Conservation (phyloP, 805 yeast species). For the Yamadazyma olivae region DNA sequence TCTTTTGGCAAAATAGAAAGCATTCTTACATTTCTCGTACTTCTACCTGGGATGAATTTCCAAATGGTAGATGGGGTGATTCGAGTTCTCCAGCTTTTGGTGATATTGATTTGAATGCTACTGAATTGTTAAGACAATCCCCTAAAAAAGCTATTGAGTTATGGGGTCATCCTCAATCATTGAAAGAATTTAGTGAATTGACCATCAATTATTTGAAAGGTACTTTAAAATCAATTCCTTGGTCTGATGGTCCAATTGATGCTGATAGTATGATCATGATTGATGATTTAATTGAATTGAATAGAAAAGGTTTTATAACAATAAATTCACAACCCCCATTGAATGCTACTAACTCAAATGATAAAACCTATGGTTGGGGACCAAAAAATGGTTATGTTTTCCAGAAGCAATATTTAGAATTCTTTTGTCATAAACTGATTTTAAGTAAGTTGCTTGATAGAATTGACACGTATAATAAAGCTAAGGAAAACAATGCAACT, state of each 20-base stretch:
- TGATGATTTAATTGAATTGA: slow-evolving; percentile 57
- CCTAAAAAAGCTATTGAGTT: slow-evolving; percentile 74
- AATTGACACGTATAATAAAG: slow-evolving; percentile 45
- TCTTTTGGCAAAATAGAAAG: slow-evolving; percentile 94
- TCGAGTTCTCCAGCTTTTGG: slow-evolving; percentile 97
- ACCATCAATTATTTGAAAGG: slow-evolving; percentile 72
- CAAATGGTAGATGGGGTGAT: slow-evolving; percentile 99
- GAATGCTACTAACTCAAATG: slow-evolving; percentile 71
- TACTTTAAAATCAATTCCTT: slow-evolving; percentile 72
- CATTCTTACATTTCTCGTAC: slow-evolving; percentile 87
- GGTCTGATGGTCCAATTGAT: slow-evolving; percentile 91
- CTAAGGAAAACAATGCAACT: slow-evolving; percentile 31
- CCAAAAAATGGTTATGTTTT: slow-evolving; percentile 90
- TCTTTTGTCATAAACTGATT: slow-evolving; percentile 64
- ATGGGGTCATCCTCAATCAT: slow-evolving; percentile 78
- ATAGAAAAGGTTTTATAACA: slow-evolving; percentile 68
- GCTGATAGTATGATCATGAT: slow-evolving; percentile 68
- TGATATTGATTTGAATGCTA: slow-evolving; percentile 78
- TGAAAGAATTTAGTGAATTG: slow-evolving; percentile 59
- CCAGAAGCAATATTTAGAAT: slow-evolving; percentile 91
- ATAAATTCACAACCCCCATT: slow-evolving; percentile 94
- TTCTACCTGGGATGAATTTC: slow-evolving; percentile 95
- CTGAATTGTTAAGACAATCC: slow-evolving; percentile 77
- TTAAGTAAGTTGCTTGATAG: slow-evolving; percentile 33
- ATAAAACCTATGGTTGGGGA: slow-evolving; percentile 88